Evolutionary conservation across 1,284 basidiomycete genomes (phyloP), one percentile per base, ranked within the genome.

Genomic region (Ganoderma resinaceum): DNA sequence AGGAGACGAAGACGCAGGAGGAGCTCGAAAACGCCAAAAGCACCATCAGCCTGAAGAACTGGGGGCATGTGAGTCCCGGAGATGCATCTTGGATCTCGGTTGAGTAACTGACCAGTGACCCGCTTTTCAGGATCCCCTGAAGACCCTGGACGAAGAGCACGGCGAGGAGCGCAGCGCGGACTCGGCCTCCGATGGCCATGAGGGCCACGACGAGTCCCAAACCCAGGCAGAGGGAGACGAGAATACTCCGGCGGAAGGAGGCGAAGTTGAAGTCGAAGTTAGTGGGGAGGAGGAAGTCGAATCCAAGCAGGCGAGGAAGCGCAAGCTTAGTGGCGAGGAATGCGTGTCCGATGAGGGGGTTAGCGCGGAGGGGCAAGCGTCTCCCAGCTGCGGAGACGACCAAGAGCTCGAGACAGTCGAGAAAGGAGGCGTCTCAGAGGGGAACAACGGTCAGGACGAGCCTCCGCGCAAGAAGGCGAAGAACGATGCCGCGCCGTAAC

Each of bases 41-140:
- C 68, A 81, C 80, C 0, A 79, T 79, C 64, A 81, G 80, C 61
- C 62, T 81, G 62, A 79, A 77, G 62, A 81, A 81, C 66, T 81
- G 80, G 79, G 78, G 80, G 7, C 80, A 81, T 71, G 80, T 81
- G 61, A 69, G 79, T 26, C 40, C 3, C 20, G 37, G 14, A 14
- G 23, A 12, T 6, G 0, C 57, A 23, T n/a, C n/a, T n/a, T n/a
- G n/a, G n/a, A 2, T 38, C 16, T 26, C 5, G 23, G 12, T 8
- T 2, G 1, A 18, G 14, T 12, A 18, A 33, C 52, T 43, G 20
- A 23, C 26, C 29, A 33, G 46, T 43, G 20, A 23, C 26, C 29
- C 20, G 14, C 20, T 12, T 37, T 18, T 20, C 59, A 80, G 78
- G 77, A 80, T 60, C 76, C 78, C 3, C 66, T 79, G 14, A 80